phyloP scores from a whole-genome alignment of 225 moss, liverwort and hornwort genomes.

The Anthoceros angustus region DNA sequence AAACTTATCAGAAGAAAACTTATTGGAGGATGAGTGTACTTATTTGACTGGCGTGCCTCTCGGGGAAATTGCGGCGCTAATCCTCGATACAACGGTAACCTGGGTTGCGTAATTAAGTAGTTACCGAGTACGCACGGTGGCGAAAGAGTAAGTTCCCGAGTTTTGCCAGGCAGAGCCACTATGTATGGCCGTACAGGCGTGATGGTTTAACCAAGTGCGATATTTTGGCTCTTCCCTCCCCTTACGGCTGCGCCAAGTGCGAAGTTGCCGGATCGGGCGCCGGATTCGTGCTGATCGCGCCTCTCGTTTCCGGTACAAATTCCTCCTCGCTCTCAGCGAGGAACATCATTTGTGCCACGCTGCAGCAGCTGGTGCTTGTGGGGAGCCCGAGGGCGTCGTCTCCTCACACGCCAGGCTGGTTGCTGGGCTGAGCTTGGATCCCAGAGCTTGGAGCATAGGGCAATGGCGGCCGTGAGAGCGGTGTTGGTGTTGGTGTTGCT shows the following conservation, averaged over 20 bases:
- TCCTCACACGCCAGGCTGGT: background rate
- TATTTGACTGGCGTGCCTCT: too few relatives aligned
- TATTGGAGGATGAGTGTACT: too few relatives aligned
- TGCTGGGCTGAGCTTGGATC: background rate
- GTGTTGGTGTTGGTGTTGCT: background rate
- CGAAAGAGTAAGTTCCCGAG: too few relatives aligned
- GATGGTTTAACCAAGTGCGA: too few relatives aligned
- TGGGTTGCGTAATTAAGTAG: too few relatives aligned
- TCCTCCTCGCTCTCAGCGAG: background rate
- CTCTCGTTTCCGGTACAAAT: background rate
- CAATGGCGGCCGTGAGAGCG: background rate
- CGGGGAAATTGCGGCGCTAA: too few relatives aligned
- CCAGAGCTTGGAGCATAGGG: background rate
- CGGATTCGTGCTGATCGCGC: constrained; percentile 2
- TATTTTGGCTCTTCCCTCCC: too few relatives aligned
- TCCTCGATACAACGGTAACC: too few relatives aligned
- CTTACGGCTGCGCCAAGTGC: background rate
- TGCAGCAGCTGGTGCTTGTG: background rate
- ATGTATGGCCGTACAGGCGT: too few relatives aligned
- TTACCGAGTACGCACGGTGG: too few relatives aligned
- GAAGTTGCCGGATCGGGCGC: background rate
- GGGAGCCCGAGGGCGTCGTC: background rate
- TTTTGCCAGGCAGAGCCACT: too few relatives aligned
- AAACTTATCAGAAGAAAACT: too few relatives aligned
- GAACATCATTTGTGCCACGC: background rate